Percentiles rank a stretch among this genome's conserved stretches.
These are phyloP conservation scores for Myxozyma melibiosi DNA, from an alignment of 805 yeast species.

Conservation along the genomic window DNA sequence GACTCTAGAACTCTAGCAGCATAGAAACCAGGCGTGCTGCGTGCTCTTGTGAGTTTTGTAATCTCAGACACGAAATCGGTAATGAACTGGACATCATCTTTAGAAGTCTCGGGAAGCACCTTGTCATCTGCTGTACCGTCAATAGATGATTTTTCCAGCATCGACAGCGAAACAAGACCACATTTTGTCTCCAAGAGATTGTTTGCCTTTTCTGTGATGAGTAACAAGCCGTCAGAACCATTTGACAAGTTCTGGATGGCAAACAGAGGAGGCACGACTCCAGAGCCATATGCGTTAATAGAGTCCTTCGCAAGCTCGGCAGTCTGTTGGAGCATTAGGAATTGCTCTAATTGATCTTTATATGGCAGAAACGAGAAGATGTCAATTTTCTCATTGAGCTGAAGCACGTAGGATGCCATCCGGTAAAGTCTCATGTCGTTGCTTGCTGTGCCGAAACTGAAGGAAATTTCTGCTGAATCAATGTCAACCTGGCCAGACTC, in stretches of 20 bases:
- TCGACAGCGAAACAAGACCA: background rate
- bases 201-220: slow-evolving; percentile 16
- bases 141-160: slow-evolving; percentile 10
- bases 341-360: slow-evolving; percentile 4
- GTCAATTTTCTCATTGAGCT: slow-evolving; percentile 11
- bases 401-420: slow-evolving; percentile 17
- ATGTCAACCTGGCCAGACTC: background rate
- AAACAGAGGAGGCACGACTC: slow-evolving; percentile 12
- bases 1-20: slow-evolving; percentile 21
- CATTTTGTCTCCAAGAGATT: slow-evolving; percentile 6
- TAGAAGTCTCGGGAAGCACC: background rate
- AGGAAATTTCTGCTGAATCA: background rate
- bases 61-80: slow-evolving; percentile 13
- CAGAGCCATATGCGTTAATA: slow-evolving; percentile 14
- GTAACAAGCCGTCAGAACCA: slow-evolving; percentile 21
- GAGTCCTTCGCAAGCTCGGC: slow-evolving; percentile 29
- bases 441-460: background rate
- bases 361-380: slow-evolving; percentile 10
- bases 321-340: slow-evolving; percentile 12
- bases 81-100: slow-evolving; percentile 13
- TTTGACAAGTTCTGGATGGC: background rate
- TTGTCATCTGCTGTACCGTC: background rate
- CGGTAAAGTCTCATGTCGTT: slow-evolving; percentile 17
- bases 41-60: background rate
- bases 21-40: slow-evolving; percentile 14